Conservation (phyloP, 2,329 filamentous ascomycete species). For the Pseudogymnoascus sp. region DNA sequence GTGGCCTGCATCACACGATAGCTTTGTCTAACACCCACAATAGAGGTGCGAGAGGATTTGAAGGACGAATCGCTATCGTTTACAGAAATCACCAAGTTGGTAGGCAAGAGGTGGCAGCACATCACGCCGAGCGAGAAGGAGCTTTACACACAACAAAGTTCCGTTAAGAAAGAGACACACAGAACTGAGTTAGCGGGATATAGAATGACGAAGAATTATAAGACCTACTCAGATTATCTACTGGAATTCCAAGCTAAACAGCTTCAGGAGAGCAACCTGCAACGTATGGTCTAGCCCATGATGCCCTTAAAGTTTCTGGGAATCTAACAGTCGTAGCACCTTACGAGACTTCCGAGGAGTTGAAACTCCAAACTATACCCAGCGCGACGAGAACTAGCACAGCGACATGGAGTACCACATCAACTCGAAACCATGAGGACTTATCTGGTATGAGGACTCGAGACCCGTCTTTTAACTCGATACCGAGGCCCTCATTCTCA, state of each 20-base stretch:
- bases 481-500: too few species aligned
- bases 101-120: slow-evolving; percentile 71
- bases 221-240: slow-evolving; percentile 45
- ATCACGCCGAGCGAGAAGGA: slow-evolving; percentile 58
- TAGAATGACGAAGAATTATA: slow-evolving; percentile 63
- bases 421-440: too few species aligned
- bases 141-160: slow-evolving; percentile 55
- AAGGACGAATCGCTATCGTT: slow-evolving; percentile 67
- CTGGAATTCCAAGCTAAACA: neutral
- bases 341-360: neutral
- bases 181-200: slow-evolving; percentile 61
- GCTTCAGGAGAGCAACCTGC: neutral
- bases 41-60: slow-evolving; percentile 66
- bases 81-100: slow-evolving; percentile 70
- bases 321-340: neutral
- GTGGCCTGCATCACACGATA: neutral
- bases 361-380: neutral
- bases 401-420: too few species aligned
- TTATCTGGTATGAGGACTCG: too few species aligned
- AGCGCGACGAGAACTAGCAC: too few species aligned
- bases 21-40: slow-evolving; percentile 17
- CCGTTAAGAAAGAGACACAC: slow-evolving; percentile 65
- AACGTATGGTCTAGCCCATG: neutral
- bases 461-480: too few species aligned
- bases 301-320: neutral